Evolutionary conservation across 805 yeast genomes (phyloP).

Genomic region (Monosporozyma servazzii): DNA sequence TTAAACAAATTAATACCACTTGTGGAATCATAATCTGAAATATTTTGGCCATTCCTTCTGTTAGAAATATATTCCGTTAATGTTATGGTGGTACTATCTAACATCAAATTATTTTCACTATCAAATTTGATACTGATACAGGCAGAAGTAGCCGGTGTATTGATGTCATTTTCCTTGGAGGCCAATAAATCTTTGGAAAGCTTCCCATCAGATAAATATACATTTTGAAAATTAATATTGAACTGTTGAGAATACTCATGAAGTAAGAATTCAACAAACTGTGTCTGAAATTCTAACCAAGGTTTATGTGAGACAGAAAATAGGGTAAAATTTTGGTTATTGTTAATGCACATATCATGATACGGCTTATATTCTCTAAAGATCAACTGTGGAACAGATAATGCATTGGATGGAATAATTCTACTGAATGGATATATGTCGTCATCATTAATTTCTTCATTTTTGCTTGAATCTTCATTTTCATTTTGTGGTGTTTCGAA

Average conservation of each 20-base stretch:
- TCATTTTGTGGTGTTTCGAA: neutral
- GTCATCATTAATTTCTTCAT: neutral
- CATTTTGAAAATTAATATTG: slow-evolving; percentile 18
- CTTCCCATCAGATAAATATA: slow-evolving; percentile 21
- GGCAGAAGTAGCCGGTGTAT: neutral
- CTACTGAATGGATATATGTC: slow-evolving; percentile 13
- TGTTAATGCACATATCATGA: slow-evolving; percentile 22
- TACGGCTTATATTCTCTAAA: slow-evolving; percentile 22
- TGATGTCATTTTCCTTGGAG: neutral
- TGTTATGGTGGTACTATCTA: neutral
- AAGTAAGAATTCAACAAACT: slow-evolving; percentile 13
- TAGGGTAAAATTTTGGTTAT: slow-evolving; percentile 16
- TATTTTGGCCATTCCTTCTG: neutral
- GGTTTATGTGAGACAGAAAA: slow-evolving; percentile 16
- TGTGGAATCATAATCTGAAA: neutral
- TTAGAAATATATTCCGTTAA: neutral
- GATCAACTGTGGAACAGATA: slow-evolving; percentile 16
- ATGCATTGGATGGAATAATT: slow-evolving; percentile 16
- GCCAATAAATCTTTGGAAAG: slow-evolving; percentile 2
- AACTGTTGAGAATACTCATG: slow-evolving; percentile 10
- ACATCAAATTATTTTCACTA: neutral
- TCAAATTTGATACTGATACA: slow-evolving; percentile 2
- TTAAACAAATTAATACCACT: slow-evolving; percentile 16
- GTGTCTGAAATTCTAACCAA: slow-evolving; percentile 11
- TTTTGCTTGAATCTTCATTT: neutral